Evolutionary conservation across 2,329 filamentous ascomycete species (phyloP), one percentile per base, ranked within the genome.

Genomic region (Fusarium mexicanum): DNA sequence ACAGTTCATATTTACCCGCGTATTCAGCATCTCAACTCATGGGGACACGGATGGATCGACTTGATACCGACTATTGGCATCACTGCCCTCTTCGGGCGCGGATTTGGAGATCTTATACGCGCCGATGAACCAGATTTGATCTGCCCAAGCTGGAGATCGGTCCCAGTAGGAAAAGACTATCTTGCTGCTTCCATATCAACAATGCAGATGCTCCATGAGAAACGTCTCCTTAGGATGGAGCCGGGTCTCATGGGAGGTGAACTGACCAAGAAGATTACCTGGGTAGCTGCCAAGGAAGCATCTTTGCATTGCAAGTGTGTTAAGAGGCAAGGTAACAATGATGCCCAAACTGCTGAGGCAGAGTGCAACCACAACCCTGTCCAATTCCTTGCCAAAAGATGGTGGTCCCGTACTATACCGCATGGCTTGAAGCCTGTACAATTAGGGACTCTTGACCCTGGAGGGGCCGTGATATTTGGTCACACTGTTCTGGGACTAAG

Each of bases 371-470:
- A 59, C 6, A 59, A 26, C 18, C 71, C 71, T 5, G 65, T 72
- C 4, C 71, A 72, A 3, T 63, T 72, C 7, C 51, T 73, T 16
- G 18, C 53, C 7, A 73, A 54, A 2, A 72, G 12, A 37, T 72
- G 61, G 40, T 69, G 71, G 71, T 35, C 57, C 2, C 57, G 47
- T 22, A 40, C 46, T 7, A 6, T 55, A 29, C 63, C 57, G 3
- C 40, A 62, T 2, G 62, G 57, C 3, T 24, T 50, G 17, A 59
- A 41, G 12, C 51, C 51, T 22, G 62, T 72, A 1, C 18, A 41
- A 0, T 33, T 67, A 3, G 22, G 31, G 1, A 14, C 43, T 1
- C 67, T 71, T 26, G 50, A 66, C 1, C 2, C 20, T 3, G 14
- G n/a, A 31, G 67, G 57, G 5, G 62, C 67, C 4, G 57, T 72